Evolutionary conservation across 192 early-diverging fungal species (phyloP).

Genomic region (Chytriomyces sp.): DNA sequence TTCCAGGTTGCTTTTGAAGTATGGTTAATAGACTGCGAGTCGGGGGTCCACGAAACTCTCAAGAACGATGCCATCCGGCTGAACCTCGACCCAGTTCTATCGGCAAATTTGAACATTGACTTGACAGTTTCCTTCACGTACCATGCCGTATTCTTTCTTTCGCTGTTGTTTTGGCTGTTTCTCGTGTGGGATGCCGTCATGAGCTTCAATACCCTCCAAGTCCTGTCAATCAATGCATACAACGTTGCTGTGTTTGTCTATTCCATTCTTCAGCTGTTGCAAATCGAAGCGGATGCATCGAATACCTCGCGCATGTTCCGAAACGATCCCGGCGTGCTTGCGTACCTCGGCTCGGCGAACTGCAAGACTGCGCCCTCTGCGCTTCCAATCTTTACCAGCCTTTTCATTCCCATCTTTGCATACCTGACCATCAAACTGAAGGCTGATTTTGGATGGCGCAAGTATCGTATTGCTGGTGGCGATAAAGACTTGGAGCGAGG

Average conservation of each 20-base stretch:
- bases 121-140: too few species aligned
- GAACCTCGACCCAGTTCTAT: too few species aligned
- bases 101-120: too few species aligned
- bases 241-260: neutral
- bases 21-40: too few species aligned
- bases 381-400: neutral
- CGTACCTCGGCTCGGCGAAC: too few species aligned
- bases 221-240: neutral
- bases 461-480: conserved; percentile 12
- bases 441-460: conserved; percentile 4
- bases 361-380: neutral
- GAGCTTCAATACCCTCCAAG: conserved; percentile 1
- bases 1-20: too few species aligned
- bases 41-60: too few species aligned
- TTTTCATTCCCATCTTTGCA: neutral
- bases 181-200: neutral
- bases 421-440: neutral
- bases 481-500: neutral
- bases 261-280: conserved; percentile 16
- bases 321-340: neutral
- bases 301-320: neutral
- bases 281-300: neutral
- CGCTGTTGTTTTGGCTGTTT: neutral
- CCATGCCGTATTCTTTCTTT: neutral
- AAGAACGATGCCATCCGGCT: too few species aligned